Base-by-base conservation (phyloP, 2,329 filamentous ascomycete species). In the Exophiala aquamarina region DNA sequence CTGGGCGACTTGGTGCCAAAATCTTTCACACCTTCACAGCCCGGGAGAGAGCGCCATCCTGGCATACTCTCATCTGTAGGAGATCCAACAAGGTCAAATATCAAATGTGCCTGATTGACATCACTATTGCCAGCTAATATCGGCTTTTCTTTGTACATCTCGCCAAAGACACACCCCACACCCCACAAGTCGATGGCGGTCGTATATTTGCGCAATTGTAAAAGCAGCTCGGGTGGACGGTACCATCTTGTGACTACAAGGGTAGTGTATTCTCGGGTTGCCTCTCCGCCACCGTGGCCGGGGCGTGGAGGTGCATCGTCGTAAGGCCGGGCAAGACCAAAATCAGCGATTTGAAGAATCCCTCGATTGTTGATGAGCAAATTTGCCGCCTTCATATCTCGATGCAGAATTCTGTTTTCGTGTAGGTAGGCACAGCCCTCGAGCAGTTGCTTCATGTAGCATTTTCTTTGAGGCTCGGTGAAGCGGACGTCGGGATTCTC, bases 311-410 rank as follows among this genome's bases (percentile, higher is more conserved):
- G 82, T 1, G 80, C 78, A 34, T 94, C 93, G 54, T 96, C 90
- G 65, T 95, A 98, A 61, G 95, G 88, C 61, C 93, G 80, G 6
- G 93, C 93, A 26, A 98, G 79, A 59, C 93, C 93, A 61, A 98
- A 98, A 73, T 98, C 93, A 33, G 90, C 93, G 68, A 98, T 97
- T 67, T 97, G 92, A 9, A 98, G 79, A 46, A 95, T 85, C 17
- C 93, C 93, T 45, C 83, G 79, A 68, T 98, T 97, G 71, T 88
- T 95, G 69, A 98, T 98, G 49, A 98, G 81, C 23, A 98, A 78
- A 65, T 98, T 98, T 62, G 93, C 93, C 2, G 93, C 93, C 70
- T 98, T 98, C 91, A 98, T 97, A 63, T 98, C 93, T 64, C 93
- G 85, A 66, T 98, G 93, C 18, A 98, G 74, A 55, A 98, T 97